Percentiles rank a stretch among this genome's conserved stretches.
phyloP scores from a whole-genome alignment of 805 yeast species.

The Zygotorulaspora sp. region DNA sequence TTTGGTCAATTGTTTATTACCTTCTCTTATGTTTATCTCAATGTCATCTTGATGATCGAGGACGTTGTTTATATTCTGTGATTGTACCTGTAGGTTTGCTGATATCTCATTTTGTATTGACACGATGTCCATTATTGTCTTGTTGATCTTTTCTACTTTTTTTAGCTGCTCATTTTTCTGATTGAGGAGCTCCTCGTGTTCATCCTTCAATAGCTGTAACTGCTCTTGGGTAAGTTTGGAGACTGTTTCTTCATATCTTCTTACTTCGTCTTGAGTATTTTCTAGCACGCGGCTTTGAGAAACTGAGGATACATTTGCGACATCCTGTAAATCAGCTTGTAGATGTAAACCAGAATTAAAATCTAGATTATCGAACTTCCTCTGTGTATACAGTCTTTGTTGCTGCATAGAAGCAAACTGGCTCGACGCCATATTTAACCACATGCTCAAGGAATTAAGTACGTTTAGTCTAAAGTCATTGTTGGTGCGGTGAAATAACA shows the following conservation, averaged over 20 bases:
- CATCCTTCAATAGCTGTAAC: constrained; percentile 51
- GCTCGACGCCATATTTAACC: constrained; percentile 41
- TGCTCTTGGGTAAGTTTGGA: constrained; percentile 46
- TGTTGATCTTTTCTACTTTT: constrained; percentile 56
- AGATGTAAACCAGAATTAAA: constrained; percentile 18
- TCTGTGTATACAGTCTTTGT: constrained; percentile 42
- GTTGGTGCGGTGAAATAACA: constrained; percentile 38
- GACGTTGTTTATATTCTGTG: constrained; percentile 59
- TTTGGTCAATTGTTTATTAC: constrained; percentile 62
- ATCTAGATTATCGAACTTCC: constrained; percentile 35
- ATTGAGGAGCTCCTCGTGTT: constrained; percentile 51
- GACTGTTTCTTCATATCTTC: constrained; percentile 36
- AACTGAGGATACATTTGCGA: constrained; percentile 29
- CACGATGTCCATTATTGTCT: constrained; percentile 66
- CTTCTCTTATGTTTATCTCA: constrained; percentile 58
- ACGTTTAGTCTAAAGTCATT: constrained; percentile 46
- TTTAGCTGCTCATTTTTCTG: constrained; percentile 56
- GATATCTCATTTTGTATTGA: constrained; percentile 70
- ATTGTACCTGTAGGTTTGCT: constrained; percentile 66
- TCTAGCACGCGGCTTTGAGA: constrained; percentile 25
- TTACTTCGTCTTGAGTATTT: constrained; percentile 32
- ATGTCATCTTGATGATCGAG: constrained; percentile 65
- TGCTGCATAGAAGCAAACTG: constrained; percentile 47
- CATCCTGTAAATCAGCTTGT: constrained; percentile 27
- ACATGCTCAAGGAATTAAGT: constrained; percentile 44